Conservation (phyloP, 345 rosid species). For the Barbarea vulgaris region DNA sequence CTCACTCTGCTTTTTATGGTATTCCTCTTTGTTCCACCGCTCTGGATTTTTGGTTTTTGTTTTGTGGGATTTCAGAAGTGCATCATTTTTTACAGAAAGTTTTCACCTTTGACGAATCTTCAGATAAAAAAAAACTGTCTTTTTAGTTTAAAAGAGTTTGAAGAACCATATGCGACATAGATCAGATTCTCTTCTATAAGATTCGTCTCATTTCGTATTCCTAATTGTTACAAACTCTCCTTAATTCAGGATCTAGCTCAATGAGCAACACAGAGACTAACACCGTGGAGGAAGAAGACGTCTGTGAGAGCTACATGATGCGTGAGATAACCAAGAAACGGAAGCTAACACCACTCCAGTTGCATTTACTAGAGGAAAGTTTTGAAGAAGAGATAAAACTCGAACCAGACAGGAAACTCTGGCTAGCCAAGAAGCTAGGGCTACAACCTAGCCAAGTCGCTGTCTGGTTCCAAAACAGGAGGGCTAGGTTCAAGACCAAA, state of each 20-base stretch:
- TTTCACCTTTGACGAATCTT: slow-evolving; percentile 21
- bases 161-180: background rate
- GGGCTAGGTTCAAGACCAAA: slow-evolving; percentile 73
- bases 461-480: slow-evolving; percentile 82
- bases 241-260: slow-evolving; percentile 34
- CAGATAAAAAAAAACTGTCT: background rate
- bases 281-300: slow-evolving; percentile 20
- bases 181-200: slow-evolving; percentile 12
- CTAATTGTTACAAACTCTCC: background rate
- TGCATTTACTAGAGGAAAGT: slow-evolving; percentile 66
- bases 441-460: slow-evolving; percentile 81
- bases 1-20: slow-evolving; percentile 28
- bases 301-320: slow-evolving; percentile 24
- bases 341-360: slow-evolving; percentile 60
- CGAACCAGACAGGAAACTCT: slow-evolving; percentile 71
- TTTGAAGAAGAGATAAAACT: slow-evolving; percentile 74
- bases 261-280: slow-evolving; percentile 29
- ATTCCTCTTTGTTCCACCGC: background rate
- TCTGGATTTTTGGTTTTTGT: background rate
- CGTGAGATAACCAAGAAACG: slow-evolving; percentile 54
- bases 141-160: background rate
- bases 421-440: slow-evolving; percentile 70
- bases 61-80: background rate
- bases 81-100: background rate
- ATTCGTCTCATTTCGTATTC: background rate